phyloP scores from a whole-genome alignment of 139 green algal genomes.

The Chlorella vulgaris region DNA sequence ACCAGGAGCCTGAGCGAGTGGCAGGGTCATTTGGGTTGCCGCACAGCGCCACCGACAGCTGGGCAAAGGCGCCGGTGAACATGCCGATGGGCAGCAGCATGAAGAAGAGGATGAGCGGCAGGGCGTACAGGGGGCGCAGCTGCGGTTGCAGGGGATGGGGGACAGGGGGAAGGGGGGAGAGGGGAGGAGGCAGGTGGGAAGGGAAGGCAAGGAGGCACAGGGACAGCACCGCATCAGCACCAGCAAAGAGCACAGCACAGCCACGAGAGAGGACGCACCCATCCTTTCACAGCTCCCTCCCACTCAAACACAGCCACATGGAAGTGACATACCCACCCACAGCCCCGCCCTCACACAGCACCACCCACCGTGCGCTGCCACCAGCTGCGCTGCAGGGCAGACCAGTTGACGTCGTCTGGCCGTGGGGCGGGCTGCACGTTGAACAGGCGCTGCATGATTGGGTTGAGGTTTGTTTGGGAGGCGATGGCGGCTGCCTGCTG shows the following conservation, averaged over 20 bases:
- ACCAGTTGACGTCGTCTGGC: conserved; percentile 53
- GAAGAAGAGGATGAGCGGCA: conserved; percentile 51
- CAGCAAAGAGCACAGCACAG: too few relatives aligned
- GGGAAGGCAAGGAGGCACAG: too few relatives aligned
- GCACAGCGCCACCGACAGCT: conserved; percentile 57
- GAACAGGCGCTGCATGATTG: conserved; percentile 47
- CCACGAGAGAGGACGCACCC: too few relatives aligned
- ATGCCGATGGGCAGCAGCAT: conserved; percentile 53
- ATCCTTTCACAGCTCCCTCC: too few relatives aligned
- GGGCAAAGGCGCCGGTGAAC: conserved; percentile 46
- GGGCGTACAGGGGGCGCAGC: conserved; percentile 57
- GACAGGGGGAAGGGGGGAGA: background rate
- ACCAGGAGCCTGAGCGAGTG: conserved; percentile 54
- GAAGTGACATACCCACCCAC: too few relatives aligned
- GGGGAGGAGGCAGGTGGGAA: background rate
- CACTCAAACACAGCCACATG: too few relatives aligned
- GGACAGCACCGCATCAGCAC: too few relatives aligned
- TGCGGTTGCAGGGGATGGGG: background rate
- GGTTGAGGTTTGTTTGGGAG: conserved; percentile 49
- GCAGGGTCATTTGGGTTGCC: conserved; percentile 26
- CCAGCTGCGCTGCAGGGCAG: conserved; percentile 44
- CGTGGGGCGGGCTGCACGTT: conserved; percentile 36
- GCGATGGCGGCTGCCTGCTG: conserved; percentile 47
- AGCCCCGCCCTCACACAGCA: background rate
- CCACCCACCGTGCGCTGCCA: conserved; percentile 44